Conservation (phyloP, 257 asterid species). For the Gentiana dahurica region DNA sequence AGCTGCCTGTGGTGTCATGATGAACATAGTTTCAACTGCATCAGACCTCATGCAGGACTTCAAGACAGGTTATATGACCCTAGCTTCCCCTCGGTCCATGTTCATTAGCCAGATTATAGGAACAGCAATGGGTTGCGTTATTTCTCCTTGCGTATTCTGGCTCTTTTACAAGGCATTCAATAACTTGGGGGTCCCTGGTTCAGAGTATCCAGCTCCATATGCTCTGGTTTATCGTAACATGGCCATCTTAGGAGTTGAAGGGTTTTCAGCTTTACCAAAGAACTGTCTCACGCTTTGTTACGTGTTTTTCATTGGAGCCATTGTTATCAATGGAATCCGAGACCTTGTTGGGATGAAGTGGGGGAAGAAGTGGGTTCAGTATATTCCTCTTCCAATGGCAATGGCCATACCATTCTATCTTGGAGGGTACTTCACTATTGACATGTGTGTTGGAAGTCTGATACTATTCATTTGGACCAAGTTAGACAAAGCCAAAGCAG, state of each 20-base stretch:
- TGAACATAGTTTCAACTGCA: conserved; percentile 89
- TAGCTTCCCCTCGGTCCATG: conserved; percentile 89
- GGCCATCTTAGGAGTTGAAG: conserved; percentile 72
- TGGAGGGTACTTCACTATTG: conserved; percentile 66
- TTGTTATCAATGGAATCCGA: conserved; percentile 45
- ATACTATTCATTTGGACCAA: conserved; percentile 61
- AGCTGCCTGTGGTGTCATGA: conserved; percentile 95
- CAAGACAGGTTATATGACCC: conserved; percentile 81
- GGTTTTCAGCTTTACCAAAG: conserved; percentile 53
- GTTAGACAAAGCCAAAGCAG: conserved; percentile 60
- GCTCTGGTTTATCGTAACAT: conserved; percentile 69
- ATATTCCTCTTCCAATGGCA: conserved; percentile 87
- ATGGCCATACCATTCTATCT: conserved; percentile 90
- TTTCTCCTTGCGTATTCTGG: conserved; percentile 85
- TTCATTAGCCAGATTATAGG: conserved; percentile 83
- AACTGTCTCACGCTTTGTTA: conserved; percentile 67
- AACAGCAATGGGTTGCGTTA: conserved; percentile 81
- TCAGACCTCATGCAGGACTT: conserved; percentile 87
- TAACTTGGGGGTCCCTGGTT: conserved; percentile 35
- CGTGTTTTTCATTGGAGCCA: conserved; percentile 49
- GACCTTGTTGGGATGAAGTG: conserved; percentile 16
- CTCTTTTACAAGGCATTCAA: conserved; percentile 65
- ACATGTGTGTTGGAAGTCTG: conserved; percentile 81
- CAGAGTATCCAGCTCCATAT: conserved; percentile 68
- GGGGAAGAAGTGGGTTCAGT: conserved; percentile 47